These are phyloP conservation scores for Amphicarpaea edgeworthii DNA, from an alignment of 306 rosid species.

Conservation along the genomic window DNA sequence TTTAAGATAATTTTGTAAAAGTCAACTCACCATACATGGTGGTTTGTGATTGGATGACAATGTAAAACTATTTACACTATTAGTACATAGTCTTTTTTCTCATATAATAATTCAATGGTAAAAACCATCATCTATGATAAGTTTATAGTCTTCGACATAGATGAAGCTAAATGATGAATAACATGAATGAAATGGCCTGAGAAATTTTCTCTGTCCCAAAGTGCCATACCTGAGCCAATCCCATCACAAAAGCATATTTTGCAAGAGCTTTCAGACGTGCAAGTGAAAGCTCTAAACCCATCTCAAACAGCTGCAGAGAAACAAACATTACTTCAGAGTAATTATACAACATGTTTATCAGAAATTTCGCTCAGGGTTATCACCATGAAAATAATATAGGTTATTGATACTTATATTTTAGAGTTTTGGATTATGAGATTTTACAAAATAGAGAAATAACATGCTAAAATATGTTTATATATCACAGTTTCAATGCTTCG, in stretches of 20 bases:
- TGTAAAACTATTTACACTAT: too few relatives aligned
- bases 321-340: slow-evolving; percentile 40
- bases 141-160: neutral
- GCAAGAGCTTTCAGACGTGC: slow-evolving; percentile 99
- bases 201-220: slow-evolving; percentile 29
- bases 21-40: too few relatives aligned
- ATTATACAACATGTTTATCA: slow-evolving; percentile 14
- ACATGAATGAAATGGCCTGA: slow-evolving; percentile 25
- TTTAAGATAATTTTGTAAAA: too few relatives aligned
- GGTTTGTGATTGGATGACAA: too few relatives aligned
- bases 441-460: slow-evolving; percentile 8
- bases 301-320: slow-evolving; percentile 89
- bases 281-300: slow-evolving; percentile 99
- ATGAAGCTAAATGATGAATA: slow-evolving; percentile 28
- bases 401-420: slow-evolving; percentile 17
- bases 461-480: slow-evolving; percentile 23
- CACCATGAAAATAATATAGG: slow-evolving; percentile 18
- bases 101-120: slow-evolving; percentile 35
- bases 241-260: slow-evolving; percentile 95
- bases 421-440: slow-evolving; percentile 22
- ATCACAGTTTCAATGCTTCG: slow-evolving; percentile 32
- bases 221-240: slow-evolving; percentile 88
- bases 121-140: neutral
- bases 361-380: slow-evolving; percentile 13
- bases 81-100: too few relatives aligned